Base-by-base conservation (phyloP, 257 asterid species). In the Ballota nigra region DNA sequence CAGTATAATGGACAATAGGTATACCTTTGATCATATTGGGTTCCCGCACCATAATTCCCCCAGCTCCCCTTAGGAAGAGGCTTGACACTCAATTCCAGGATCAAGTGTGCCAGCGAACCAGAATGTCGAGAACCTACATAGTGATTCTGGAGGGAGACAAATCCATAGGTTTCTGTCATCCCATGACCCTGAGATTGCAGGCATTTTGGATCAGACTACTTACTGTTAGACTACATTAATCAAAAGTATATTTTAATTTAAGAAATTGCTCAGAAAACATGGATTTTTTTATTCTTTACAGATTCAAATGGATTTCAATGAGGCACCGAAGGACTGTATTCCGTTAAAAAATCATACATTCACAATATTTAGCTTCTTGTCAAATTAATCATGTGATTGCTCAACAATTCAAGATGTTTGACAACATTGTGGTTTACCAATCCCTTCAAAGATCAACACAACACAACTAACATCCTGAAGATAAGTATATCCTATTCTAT, bases 21-120 rank as follows among this genome's bases (percentile, higher is more conserved):
- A 64, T 79, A 94, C 99, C 97, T 89, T 79, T 79, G 96, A 92
- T 86, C 92, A 92, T 92, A 78, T 95, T 95, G 53, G 86, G 89
- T 34, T 97, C 99, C 31, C 99, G 85, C 12, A 88, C 96, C 98
- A 92, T 62, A 95, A 88, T 84, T 95, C 99, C 38, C 99, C 99
- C 72, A 86, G 62, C 66, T 92, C 79, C 8, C 86, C 86, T 24
- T 93, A 36, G 96, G 93, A 79, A 95, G 96, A 74, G 95, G 87
- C 81, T 83, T 84, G 89, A 52, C 91, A 74, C 81, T 95, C 98
- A 63, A 95, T 84, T 47, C 95, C 96, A 2, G 96, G 66, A 72
- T 29, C 81, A 71, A 95, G 95, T 56, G 4, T 80, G 71, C 99
- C 98, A 20, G 95, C 78, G 99, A 92, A 67, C 98, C 99, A 61